These are phyloP conservation scores for Globisporangium radiosum DNA, from an alignment of 352 stramenopile species.

Conservation along the genomic window DNA sequence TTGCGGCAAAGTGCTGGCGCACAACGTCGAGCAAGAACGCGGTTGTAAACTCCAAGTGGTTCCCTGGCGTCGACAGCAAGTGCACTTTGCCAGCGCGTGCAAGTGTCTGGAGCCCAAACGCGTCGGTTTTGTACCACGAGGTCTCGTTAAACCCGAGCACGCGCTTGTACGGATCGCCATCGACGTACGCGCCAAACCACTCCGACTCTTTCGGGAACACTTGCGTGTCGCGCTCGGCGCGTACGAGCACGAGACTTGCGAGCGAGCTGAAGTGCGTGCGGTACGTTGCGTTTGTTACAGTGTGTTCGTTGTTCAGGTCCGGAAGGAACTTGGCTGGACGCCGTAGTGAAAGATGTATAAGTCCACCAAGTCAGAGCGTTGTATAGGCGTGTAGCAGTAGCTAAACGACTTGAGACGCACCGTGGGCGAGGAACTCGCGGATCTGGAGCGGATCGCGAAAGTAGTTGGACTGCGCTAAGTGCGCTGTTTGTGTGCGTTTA, in stretches of 20 bases:
- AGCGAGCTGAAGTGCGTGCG: constrained; percentile 86
- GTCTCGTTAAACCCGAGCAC: constrained; percentile 90
- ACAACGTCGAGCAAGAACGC: constrained; percentile 81
- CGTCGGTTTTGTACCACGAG: constrained; percentile 88
- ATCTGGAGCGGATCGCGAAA: constrained; percentile 86
- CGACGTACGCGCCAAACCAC: constrained; percentile 82
- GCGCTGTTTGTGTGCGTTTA: constrained; percentile 21
- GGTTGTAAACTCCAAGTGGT: constrained; percentile 89
- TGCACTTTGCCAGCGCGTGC: constrained; percentile 84
- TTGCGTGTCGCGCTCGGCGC: constrained; percentile 86
- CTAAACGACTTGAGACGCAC: constrained; percentile 18
- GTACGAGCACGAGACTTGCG: constrained; percentile 85
- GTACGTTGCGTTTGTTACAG: constrained; percentile 65
- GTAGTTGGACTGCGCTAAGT: constrained; percentile 91
- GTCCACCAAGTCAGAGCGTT: neutral
- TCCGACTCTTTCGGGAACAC: constrained; percentile 85
- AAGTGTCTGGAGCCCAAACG: constrained; percentile 88
- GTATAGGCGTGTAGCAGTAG: too few species aligned
- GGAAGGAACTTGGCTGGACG: constrained; percentile 61
- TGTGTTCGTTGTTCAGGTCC: constrained; percentile 90
- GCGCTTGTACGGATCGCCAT: constrained; percentile 55
- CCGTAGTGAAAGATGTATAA: constrained; percentile 2
- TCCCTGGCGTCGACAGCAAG: constrained; percentile 84
- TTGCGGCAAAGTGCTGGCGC: constrained; percentile 59
- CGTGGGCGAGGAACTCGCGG: constrained; percentile 54